These are phyloP conservation scores for Neurospora terricola DNA, from an alignment of 495 filamentous ascomycete genomes.

Conservation along the genomic window DNA sequence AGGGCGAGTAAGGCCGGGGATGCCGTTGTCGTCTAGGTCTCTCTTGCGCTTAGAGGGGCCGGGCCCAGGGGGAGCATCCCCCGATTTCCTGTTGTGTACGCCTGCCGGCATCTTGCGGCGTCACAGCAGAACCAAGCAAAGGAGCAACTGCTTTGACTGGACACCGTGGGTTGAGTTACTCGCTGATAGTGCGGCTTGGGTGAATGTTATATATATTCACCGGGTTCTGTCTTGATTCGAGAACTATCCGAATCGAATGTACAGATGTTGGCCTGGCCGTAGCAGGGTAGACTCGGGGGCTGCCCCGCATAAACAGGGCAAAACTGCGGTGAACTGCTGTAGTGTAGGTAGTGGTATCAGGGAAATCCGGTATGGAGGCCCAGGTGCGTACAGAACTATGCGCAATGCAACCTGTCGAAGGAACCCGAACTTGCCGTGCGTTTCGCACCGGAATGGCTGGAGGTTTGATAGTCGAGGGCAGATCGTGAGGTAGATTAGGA, in stretches of 20 bases:
- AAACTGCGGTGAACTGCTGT: neutral
- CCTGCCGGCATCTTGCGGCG: neutral
- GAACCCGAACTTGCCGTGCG: neutral
- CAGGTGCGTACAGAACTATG: neutral
- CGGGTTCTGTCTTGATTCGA: neutral
- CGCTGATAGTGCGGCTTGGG: neutral
- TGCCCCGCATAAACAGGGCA: neutral
- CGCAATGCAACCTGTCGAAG: neutral
- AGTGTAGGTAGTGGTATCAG: neutral
- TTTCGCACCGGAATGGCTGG: neutral
- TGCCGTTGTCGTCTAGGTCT: constrained; percentile 29
- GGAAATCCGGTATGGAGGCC: neutral
- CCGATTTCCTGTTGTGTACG: neutral
- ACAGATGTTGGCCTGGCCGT: neutral
- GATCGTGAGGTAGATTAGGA: neutral
- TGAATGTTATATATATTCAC: neutral
- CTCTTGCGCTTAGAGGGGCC: constrained; percentile 27
- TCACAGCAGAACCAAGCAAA: neutral
- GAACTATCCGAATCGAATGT: neutral
- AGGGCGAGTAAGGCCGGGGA: constrained; percentile 18
- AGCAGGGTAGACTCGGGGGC: neutral
- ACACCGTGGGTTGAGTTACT: neutral
- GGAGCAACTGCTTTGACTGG: neutral
- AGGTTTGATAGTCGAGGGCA: neutral
- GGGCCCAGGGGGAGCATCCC: neutral